Conservation (phyloP, 768 basidiomycete genomes). For the Clitopilus passeckerianus region DNA sequence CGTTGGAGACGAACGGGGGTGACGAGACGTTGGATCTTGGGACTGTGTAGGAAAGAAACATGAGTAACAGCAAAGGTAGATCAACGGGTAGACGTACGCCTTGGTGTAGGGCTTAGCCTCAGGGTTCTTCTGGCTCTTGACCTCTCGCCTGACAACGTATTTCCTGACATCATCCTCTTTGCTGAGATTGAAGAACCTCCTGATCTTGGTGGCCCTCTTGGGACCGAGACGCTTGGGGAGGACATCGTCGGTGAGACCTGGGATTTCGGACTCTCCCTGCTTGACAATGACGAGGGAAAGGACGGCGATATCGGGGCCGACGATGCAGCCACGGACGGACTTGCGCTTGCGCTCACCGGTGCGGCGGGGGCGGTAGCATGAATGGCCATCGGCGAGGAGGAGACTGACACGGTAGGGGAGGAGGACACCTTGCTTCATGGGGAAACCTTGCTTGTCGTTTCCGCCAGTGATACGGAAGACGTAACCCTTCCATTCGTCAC, state of each 20-base stretch:
- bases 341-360: conserved; percentile 97
- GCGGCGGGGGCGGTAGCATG: conserved; percentile 93
- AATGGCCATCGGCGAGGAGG: conserved; percentile 94
- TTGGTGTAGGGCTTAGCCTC: conserved; percentile 93
- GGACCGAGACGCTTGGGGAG: conserved; percentile 95
- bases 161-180: conserved; percentile 99
- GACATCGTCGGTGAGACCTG: conserved; percentile 87
- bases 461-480: conserved; percentile 95
- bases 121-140: conserved; percentile 84
- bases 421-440: conserved; percentile 99
- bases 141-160: conserved; percentile 93
- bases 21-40: conserved; percentile 96
- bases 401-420: conserved; percentile 91
- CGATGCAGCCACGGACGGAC: conserved; percentile 97
- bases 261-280: conserved; percentile 87
- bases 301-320: conserved; percentile 94
- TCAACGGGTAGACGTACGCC: conserved; percentile 56
- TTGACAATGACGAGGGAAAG: conserved; percentile 93
- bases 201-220: conserved; percentile 96
- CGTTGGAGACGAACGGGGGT: conserved; percentile 95
- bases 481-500: conserved; percentile 97
- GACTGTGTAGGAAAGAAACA: conserved; percentile 36
- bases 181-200: conserved; percentile 93
- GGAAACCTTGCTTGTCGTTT: conserved; percentile 98
- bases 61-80: background rate